Conservation (phyloP, 805 yeast species). For the Metschnikowia santaceciliae region DNA sequence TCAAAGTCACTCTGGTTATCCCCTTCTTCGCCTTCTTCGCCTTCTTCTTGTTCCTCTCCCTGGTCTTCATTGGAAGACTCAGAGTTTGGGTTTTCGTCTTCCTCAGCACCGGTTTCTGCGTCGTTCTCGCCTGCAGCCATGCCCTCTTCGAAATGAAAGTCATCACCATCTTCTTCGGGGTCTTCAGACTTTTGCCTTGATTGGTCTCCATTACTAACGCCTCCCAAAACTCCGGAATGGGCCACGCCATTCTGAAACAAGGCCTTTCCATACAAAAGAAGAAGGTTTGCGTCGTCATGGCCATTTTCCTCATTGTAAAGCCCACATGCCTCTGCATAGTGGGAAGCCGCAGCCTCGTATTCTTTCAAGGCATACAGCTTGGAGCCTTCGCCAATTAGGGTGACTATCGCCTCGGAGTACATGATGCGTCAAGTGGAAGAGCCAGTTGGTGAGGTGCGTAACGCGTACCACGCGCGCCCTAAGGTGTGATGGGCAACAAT, state of each 20-base stretch:
- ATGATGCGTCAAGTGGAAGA: constrained; percentile 2
- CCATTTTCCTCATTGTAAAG: constrained; percentile 42
- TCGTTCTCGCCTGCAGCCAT: constrained; percentile 10
- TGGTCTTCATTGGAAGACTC: neutral
- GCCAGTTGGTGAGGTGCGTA: neutral
- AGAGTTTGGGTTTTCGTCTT: constrained; percentile 3
- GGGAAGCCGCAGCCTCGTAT: constrained; percentile 64
- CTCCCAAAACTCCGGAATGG: constrained; percentile 72
- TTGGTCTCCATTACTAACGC: constrained; percentile 6
- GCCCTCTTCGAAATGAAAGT: constrained; percentile 13
- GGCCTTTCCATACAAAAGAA: constrained; percentile 75
- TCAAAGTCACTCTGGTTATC: constrained; percentile 69
- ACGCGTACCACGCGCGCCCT: constrained; percentile 1
- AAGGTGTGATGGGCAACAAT: neutral
- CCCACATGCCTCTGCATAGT: constrained; percentile 73
- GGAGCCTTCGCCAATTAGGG: constrained; percentile 52
- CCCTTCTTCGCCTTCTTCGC: constrained; percentile 19
- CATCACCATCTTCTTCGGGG: constrained; percentile 8
- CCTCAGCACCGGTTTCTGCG: constrained; percentile 10
- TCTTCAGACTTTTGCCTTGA: constrained; percentile 1
- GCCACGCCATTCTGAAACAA: constrained; percentile 72
- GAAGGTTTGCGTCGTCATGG: constrained; percentile 69
- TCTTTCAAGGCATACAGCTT: constrained; percentile 59
- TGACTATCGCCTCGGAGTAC: constrained; percentile 14
- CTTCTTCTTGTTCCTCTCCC: constrained; percentile 17